Evolutionary conservation across 768 basidiomycete species (phyloP).

Genomic region (Agaricus blazei): DNA sequence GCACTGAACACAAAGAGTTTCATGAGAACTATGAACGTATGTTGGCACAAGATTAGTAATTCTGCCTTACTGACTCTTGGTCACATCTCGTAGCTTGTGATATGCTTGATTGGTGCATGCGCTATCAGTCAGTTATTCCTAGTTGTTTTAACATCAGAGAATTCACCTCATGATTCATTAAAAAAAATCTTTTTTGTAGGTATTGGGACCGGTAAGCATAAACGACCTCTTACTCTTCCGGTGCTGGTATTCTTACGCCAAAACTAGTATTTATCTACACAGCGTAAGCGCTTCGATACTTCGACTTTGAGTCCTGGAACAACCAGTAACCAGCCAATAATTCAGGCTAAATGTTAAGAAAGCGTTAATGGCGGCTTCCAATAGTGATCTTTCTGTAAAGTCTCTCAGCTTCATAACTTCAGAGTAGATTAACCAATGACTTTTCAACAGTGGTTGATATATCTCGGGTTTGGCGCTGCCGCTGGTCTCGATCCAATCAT

Average conservation of each 20-base stretch:
- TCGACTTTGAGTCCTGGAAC: background rate
- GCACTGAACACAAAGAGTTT: background rate
- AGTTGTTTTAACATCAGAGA: background rate
- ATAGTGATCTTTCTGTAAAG: background rate
- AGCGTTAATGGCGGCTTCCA: background rate
- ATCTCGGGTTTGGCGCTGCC: slow-evolving; percentile 26
- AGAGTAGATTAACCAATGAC: background rate
- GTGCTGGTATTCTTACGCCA: background rate
- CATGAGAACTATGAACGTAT: background rate
- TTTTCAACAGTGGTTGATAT: slow-evolving; percentile 23
- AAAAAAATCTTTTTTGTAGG: background rate
- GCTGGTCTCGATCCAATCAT: slow-evolving; percentile 25
- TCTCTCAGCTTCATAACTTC: background rate
- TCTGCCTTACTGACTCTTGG: too few relatives aligned
- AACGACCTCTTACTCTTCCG: too few relatives aligned
- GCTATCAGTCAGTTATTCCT: background rate
- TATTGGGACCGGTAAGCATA: background rate
- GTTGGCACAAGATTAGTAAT: background rate
- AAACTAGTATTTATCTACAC: background rate
- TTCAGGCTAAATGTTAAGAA: background rate
- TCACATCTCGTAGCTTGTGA: background rate
- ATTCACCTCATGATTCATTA: too few relatives aligned
- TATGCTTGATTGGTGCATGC: background rate
- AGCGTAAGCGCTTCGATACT: background rate
- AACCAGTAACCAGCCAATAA: background rate